Base-by-base conservation (phyloP, 164 flowering plant species). In the Dillenia turbinata region DNA sequence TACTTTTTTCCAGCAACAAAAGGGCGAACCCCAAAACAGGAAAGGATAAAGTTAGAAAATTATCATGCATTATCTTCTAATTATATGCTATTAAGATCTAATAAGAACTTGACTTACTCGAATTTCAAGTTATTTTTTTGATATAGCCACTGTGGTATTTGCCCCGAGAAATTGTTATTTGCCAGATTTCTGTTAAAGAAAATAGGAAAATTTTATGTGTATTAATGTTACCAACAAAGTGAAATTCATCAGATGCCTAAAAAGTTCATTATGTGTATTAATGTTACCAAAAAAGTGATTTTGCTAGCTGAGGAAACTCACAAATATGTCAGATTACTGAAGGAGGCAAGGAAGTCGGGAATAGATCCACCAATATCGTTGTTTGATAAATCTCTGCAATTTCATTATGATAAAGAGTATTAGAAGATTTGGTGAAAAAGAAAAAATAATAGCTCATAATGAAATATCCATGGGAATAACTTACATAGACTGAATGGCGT, bases 401-500 rank as follows among this genome's bases (percentile, higher is more conserved):
- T 12, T 53, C 10, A 53, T 10, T 5, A 54, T 24, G 6, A 4
- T 1, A 24, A 54, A 8, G 40, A 24, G 14, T 43, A 15, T 12
- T 54, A 54, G 12, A 9, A 54, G 44, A 54, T 33, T 33, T 33
- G 40, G 4, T 44, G 40, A 54, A 14, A 54, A 9, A 24, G 26
- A 1, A 4, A 10, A 24, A 14, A 10, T 15, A 24, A 17, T 10
- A 24, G 33, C 40, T 33, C 40, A 33, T 4, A 33, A 33, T 33
- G 7, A 33, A 33, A 4, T 9, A 40, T 40, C 10, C 19, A 9
- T 22, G 19, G 10, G 3, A 50, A 33, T 33, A 33, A 33, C 65
- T 71, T 15, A 75, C 79, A 71, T 75, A 12, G 60, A 69, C 15
- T 49, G 54, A 62, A 72, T 73, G 11, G 71, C 73, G 55, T 59